phyloP scores from a whole-genome alignment of 352 stramenopile species.

The Thraustotheca clavata region DNA sequence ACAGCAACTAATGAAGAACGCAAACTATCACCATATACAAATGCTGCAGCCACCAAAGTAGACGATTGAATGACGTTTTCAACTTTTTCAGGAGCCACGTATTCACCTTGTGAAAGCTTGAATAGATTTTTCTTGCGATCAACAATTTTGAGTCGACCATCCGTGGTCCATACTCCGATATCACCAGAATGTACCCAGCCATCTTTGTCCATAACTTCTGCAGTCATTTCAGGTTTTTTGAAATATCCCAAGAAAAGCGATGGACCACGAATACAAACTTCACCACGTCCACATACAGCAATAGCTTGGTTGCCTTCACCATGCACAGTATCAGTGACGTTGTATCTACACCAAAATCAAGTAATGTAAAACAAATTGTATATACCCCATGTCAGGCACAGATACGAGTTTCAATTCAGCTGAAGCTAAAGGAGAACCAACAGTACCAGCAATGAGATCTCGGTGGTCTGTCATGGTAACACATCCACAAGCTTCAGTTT shows the following conservation, averaged over 20 bases:
- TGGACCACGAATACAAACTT: slow-evolving; percentile 51
- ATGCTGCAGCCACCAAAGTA: slow-evolving; percentile 86
- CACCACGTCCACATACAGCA: neutral
- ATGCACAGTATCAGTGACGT: slow-evolving; percentile 29
- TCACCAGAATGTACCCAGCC: slow-evolving; percentile 98
- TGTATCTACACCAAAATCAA: slow-evolving; percentile 5
- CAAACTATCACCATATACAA: slow-evolving; percentile 94
- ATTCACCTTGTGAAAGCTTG: slow-evolving; percentile 92
- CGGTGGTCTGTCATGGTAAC: slow-evolving; percentile 32
- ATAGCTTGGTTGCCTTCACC: neutral
- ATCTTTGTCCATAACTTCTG: slow-evolving; percentile 85
- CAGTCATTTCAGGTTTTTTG: slow-evolving; percentile 89
- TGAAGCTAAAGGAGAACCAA: slow-evolving; percentile 79
- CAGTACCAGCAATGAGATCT: slow-evolving; percentile 66
- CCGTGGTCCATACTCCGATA: slow-evolving; percentile 89
- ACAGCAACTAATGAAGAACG: slow-evolving; percentile 91
- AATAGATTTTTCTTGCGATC: slow-evolving; percentile 93
- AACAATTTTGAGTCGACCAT: slow-evolving; percentile 86
- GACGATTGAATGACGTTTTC: slow-evolving; percentile 91
- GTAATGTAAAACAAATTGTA: slow-evolving; percentile 24
- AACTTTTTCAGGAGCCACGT: slow-evolving; percentile 95
- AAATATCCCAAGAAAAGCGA: slow-evolving; percentile 86
- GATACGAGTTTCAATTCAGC: slow-evolving; percentile 90
- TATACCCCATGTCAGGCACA: slow-evolving; percentile 96
- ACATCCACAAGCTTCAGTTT: slow-evolving; percentile 80